phyloP scores from a whole-genome alignment of 2,329 filamentous ascomycete species.

The Neopestalotiopsis sp. region DNA sequence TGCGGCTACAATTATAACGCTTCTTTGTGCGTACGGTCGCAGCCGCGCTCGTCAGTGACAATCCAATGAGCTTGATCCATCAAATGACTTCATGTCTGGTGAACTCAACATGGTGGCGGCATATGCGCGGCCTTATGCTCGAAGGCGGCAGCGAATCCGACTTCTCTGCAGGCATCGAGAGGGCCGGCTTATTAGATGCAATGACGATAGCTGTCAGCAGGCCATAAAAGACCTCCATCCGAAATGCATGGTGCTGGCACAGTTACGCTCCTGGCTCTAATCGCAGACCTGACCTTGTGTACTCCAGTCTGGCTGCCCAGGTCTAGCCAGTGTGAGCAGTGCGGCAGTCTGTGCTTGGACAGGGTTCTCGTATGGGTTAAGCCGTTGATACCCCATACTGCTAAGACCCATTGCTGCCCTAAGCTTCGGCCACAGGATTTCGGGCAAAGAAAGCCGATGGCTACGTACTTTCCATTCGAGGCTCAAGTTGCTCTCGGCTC shows the following conservation, averaged over 20 bases:
- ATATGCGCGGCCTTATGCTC: neutral
- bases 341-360: conserved; percentile 1
- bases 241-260: neutral
- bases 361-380: conserved; percentile 14
- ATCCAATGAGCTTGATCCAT: neutral
- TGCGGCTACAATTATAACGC: neutral
- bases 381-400: conserved; percentile 16
- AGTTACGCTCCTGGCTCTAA: neutral
- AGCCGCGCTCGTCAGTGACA: neutral
- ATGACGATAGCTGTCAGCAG: conserved; percentile 15
- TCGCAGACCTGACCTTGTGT: neutral
- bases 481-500: neutral
- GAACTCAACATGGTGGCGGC: neutral
- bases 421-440: conserved; percentile 8
- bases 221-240: neutral
- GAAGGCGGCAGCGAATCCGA: neutral
- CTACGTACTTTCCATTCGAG: neutral
- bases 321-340: conserved; percentile 1
- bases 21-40: neutral
- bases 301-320: neutral
- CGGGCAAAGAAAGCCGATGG: neutral
- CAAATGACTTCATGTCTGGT: conserved; percentile 6
- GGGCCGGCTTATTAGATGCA: conserved; percentile 4
- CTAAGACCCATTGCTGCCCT: conserved; percentile 15
- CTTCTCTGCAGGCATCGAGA: conserved; percentile 10